A percentile compares a stretch with the other conserved stretches of the same genome.
These are phyloP conservation scores for Globisporangium abappressorium DNA, from an alignment of 352 stramenopile genomes.

Conservation along the genomic window DNA sequence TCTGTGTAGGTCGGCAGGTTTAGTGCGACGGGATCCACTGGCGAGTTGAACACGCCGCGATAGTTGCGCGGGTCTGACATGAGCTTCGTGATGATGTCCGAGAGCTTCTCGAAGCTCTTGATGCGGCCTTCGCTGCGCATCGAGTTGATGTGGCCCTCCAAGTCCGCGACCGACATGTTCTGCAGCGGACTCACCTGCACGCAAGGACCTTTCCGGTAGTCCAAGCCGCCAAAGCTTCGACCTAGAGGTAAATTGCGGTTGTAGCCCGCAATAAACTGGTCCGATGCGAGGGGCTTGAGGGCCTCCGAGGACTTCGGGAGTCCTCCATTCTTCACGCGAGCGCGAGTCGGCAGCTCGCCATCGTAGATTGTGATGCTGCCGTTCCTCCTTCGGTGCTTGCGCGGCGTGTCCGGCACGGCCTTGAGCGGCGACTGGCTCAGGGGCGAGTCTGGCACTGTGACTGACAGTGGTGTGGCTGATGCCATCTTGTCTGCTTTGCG, in stretches of 20 bases:
- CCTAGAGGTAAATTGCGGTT: constrained; percentile 60
- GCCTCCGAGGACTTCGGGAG: constrained; percentile 6
- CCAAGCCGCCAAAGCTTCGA: constrained; percentile 21
- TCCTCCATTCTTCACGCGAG: not conserved
- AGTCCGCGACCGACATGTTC: constrained; percentile 55
- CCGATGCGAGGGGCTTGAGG: constrained; percentile 23
- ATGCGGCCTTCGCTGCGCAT: constrained; percentile 59
- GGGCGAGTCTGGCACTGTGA: constrained; percentile 8
- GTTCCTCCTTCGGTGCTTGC: constrained; percentile 37
- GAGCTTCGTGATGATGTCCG: constrained; percentile 66
- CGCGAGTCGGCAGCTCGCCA: constrained; percentile 10
- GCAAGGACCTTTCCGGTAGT: constrained; percentile 8
- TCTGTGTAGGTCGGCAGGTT: constrained; percentile 67
- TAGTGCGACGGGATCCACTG: constrained; percentile 68
- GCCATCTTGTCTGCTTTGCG: constrained; percentile 10
- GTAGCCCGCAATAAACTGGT: constrained; percentile 21
- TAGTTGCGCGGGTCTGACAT: constrained; percentile 74
- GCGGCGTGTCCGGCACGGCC: constrained; percentile 26
- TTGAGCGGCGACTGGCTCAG: constrained; percentile 8
- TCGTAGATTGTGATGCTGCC: constrained; percentile 22
- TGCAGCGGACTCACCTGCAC: constrained; percentile 47
- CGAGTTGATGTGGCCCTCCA: constrained; percentile 64
- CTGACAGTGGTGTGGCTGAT: not conserved
- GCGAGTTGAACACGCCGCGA: constrained; percentile 68
- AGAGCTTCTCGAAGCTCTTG: constrained; percentile 61